phyloP scores from a whole-genome alignment of 805 yeast species.

The Lipomyces spencermartinsiae region DNA sequence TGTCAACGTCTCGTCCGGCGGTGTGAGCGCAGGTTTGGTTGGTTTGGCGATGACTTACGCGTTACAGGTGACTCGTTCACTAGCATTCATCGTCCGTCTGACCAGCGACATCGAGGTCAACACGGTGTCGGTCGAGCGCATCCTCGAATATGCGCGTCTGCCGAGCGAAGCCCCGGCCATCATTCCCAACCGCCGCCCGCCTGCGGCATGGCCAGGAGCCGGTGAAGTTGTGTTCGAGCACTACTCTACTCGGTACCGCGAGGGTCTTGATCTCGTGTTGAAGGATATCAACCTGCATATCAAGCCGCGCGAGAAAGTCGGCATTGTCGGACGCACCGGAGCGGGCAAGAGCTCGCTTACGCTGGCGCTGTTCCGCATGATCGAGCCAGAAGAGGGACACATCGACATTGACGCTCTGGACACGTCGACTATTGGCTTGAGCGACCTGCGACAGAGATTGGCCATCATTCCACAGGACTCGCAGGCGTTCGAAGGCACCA shows the following conservation, averaged over 20 bases:
- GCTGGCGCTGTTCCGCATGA: conserved; percentile 80
- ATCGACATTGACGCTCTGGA: conserved; percentile 76
- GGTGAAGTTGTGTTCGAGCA: conserved; percentile 72
- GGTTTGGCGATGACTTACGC: conserved; percentile 95
- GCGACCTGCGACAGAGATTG: conserved; percentile 75
- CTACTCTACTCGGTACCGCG: conserved; percentile 85
- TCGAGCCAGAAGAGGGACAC: conserved; percentile 75
- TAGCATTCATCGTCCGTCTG: conserved; percentile 98
- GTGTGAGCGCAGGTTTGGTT: conserved; percentile 86
- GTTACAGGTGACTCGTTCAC: conserved; percentile 86
- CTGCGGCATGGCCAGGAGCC: conserved; percentile 70
- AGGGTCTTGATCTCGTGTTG: conserved; percentile 78
- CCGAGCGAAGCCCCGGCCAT: conserved; percentile 83
- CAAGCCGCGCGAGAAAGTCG: conserved; percentile 80
- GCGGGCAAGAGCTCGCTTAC: conserved; percentile 93
- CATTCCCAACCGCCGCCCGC: conserved; percentile 70
- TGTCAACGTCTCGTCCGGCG: conserved; percentile 67
- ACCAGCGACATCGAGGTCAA: conserved; percentile 97
- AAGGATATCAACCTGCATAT: conserved; percentile 69
- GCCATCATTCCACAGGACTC: conserved; percentile 95
- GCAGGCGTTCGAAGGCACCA: conserved; percentile 85
- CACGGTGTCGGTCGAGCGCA: conserved; percentile 95
- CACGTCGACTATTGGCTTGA: conserved; percentile 71
- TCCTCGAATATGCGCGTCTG: conserved; percentile 82
- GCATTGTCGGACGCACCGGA: conserved; percentile 97